Conservation (phyloP, 2,329 filamentous ascomycete species). For the Diaporthe vaccinii region DNA sequence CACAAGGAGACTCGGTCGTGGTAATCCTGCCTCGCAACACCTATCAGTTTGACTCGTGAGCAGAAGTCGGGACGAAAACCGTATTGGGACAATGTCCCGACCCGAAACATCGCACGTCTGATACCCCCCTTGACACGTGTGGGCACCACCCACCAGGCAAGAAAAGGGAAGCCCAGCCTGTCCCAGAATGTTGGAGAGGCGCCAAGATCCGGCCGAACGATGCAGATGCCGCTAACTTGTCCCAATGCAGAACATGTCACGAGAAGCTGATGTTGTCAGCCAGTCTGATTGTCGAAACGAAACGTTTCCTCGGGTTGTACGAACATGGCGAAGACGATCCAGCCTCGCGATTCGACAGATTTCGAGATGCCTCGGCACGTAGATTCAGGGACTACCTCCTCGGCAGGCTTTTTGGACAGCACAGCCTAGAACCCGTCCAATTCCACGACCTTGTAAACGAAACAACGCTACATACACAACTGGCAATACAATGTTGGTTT, state of each 20-base stretch:
- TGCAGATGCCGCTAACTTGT: slow-evolving; percentile 14
- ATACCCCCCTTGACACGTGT: slow-evolving; percentile 29
- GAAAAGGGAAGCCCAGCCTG: background rate
- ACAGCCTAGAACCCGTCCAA: slow-evolving; percentile 20
- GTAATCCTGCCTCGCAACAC: background rate
- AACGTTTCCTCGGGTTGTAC: slow-evolving; percentile 13
- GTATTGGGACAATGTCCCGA: slow-evolving; percentile 29
- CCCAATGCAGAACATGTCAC: slow-evolving; percentile 16
- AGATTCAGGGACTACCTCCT: background rate
- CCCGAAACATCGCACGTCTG: slow-evolving; percentile 31
- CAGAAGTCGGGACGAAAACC: slow-evolving; percentile 31
- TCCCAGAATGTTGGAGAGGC: background rate
- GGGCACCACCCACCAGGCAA: background rate
- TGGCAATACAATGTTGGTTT: slow-evolving; percentile 6
- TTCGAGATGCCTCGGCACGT: background rate
- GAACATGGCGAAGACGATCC: slow-evolving; percentile 18
- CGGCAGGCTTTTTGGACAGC: background rate
- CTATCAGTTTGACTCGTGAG: slow-evolving; percentile 27
- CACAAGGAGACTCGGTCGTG: background rate
- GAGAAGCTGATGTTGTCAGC: background rate
- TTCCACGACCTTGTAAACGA: slow-evolving; percentile 8
- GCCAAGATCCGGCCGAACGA: slow-evolving; percentile 17
- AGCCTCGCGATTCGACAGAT: slow-evolving; percentile 22
- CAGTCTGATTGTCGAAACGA: slow-evolving; percentile 18
- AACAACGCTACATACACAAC: slow-evolving; percentile 21